Base-by-base conservation (phyloP, 129 eudicot species). In the Flaveria trinervia region DNA sequence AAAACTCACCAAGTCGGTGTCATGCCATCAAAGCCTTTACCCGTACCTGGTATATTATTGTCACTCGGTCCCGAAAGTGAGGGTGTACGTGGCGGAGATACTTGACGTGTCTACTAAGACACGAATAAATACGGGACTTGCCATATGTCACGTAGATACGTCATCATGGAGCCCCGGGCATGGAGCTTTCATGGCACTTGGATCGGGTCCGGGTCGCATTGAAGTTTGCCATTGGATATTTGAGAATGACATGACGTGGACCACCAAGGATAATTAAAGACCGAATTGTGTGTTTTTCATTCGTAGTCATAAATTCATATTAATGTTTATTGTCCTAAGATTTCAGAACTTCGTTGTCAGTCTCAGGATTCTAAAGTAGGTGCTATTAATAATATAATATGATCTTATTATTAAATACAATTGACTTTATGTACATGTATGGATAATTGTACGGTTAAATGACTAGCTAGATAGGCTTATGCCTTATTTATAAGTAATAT, bases 221-320 rank as follows among this genome's bases (percentile, higher is more conserved):
- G 96, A 92, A 81, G 96, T 92, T 12, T 89, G 97, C 71, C 97
- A 92, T 74, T 92, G 97, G 96, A 92, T 92, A 22, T 92, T 87
- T 81, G 96, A 92, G 82, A 92, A 92, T 76, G 98, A 90, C 41
- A 75, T 92, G 92, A 88, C 90, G 20, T 92, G 96, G 98, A 85
- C 89, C 65, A 86, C 41, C 2, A 81, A 87, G 17, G 93, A 86
- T n/a, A n/a, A n/a, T 78, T 82, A 55, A 72, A 13, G 78, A 64
- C 18, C 0, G 7, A 49, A 44, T 9, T 64, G 3, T 22, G 64
- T 23, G 22, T 33, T 1, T 8, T 65, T 51, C 64, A 33, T 22
- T 6, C 12, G 9, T 45, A 45, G 23, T 64, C 33, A 72, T 72
- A 70, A 49, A 52, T 43, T 72, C 74, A 25, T 80, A 65, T 72